Percentiles rank a stretch among this genome's conserved stretches.
phyloP scores from a whole-genome alignment of 2,329 filamentous ascomycete species.

The Fusarium sp. region DNA sequence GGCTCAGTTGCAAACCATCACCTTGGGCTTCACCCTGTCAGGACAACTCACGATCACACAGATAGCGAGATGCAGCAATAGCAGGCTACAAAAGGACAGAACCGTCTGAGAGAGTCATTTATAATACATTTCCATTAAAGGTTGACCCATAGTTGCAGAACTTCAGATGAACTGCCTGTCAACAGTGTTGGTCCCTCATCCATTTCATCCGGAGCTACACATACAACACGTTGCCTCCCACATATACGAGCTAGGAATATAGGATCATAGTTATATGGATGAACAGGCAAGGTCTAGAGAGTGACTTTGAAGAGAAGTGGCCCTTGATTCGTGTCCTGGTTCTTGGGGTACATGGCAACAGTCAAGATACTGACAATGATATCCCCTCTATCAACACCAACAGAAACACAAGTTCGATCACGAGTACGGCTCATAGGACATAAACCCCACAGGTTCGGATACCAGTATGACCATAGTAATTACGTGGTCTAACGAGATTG shows the following conservation, averaged over 20 bases:
- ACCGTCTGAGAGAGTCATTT: not conserved
- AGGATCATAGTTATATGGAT: rapidly evolving
- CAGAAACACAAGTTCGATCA: not conserved
- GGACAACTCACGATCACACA: not conserved
- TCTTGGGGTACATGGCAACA: too few relatives aligned
- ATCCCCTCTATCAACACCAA: not conserved
- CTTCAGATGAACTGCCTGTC: not conserved
- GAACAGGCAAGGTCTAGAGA: rapidly evolving
- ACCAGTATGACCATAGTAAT: not conserved
- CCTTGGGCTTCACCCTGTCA: not conserved
- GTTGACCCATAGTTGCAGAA: not conserved
- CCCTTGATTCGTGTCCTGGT: too few relatives aligned
- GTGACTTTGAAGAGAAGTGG: too few relatives aligned
- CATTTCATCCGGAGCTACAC: not conserved
- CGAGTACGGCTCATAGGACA: not conserved
- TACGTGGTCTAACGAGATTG: not conserved
- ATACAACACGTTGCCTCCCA: not conserved
- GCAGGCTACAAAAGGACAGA: not conserved
- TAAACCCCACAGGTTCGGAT: too few relatives aligned
- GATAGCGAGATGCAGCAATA: not conserved
- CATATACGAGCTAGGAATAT: not conserved
- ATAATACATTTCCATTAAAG: not conserved
- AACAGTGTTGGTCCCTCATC: not conserved
- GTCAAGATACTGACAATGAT: too few relatives aligned
- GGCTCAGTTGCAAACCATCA: not conserved